A percentile compares a stretch with the other conserved stretches of the same genome.
Evolutionary conservation across 2,329 filamentous ascomycete genomes (phyloP).

Genomic region (Arthroderma sp.): DNA sequence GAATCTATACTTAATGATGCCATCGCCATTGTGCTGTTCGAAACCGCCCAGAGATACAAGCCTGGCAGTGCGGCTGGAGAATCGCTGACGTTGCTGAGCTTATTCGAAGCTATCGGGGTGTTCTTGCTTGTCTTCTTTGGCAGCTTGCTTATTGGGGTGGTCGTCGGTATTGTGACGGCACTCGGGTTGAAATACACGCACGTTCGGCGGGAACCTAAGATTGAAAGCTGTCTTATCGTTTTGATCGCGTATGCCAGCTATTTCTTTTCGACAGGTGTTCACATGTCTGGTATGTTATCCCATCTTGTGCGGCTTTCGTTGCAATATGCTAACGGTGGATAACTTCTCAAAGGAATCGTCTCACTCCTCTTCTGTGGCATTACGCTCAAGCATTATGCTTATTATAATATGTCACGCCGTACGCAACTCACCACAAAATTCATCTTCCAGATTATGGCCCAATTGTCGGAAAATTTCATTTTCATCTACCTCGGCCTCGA

Average conservation of each 20-base stretch:
- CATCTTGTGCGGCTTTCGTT: background rate
- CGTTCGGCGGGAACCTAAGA: constrained; percentile 83
- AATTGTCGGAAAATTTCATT: constrained; percentile 97
- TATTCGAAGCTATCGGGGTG: constrained; percentile 84
- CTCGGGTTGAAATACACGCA: constrained; percentile 89
- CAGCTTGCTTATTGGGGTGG: constrained; percentile 75
- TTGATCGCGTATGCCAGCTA: constrained; percentile 93
- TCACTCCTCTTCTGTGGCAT: constrained; percentile 95
- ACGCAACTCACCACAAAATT: constrained; percentile 98
- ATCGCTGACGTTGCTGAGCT: constrained; percentile 61
- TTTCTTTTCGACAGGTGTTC: constrained; percentile 91
- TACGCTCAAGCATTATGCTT: constrained; percentile 95
- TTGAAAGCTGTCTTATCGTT: constrained; percentile 87
- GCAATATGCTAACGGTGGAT: background rate
- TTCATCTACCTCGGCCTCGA: constrained; percentile 97
- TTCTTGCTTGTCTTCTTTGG: constrained; percentile 96
- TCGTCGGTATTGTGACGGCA: constrained; percentile 77
- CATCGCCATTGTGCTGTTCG: constrained; percentile 95
- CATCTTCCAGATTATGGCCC: constrained; percentile 85
- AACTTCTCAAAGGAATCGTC: constrained; percentile 58
- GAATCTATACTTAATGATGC: constrained; percentile 97
- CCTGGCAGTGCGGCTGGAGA: constrained; percentile 51
- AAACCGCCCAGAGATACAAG: constrained; percentile 89
- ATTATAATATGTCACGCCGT: constrained; percentile 98
- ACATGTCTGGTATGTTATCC: constrained; percentile 69